Percentiles rank a stretch among this genome's conserved stretches.
Evolutionary conservation across 2,329 filamentous ascomycete genomes (phyloP).

Genomic region (Tetracladium maxilliforme): DNA sequence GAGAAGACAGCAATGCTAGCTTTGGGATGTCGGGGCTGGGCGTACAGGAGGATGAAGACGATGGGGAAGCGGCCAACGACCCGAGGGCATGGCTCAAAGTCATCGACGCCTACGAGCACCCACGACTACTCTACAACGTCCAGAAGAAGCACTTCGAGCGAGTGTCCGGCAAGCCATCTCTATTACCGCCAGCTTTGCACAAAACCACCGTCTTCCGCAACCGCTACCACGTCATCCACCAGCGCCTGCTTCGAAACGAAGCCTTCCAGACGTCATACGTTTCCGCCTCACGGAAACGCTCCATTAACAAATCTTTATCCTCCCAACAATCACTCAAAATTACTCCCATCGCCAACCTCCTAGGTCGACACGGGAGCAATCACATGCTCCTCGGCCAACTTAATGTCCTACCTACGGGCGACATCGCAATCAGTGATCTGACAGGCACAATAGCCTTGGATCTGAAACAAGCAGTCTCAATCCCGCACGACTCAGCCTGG

Average conservation of each 20-base stretch:
- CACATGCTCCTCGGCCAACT: slow-evolving; percentile 83
- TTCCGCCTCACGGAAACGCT: slow-evolving; percentile 38
- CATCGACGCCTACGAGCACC: slow-evolving; percentile 73
- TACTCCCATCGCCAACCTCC: slow-evolving; percentile 64
- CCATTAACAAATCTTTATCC: slow-evolving; percentile 43
- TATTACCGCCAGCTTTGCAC: slow-evolving; percentile 53
- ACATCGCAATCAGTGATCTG: slow-evolving; percentile 69
- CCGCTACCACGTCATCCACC: slow-evolving; percentile 82
- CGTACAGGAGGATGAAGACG: slow-evolving; percentile 36
- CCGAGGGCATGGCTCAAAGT: slow-evolving; percentile 74
- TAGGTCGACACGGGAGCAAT: slow-evolving; percentile 67
- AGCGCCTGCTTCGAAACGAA: slow-evolving; percentile 83
- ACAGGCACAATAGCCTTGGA: slow-evolving; percentile 82
- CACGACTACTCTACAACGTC: slow-evolving; percentile 61
- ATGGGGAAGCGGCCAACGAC: slow-evolving; percentile 43
- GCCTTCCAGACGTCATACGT: slow-evolving; percentile 77
- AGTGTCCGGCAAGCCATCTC: slow-evolving; percentile 29
- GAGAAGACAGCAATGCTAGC: slow-evolving; percentile 52
- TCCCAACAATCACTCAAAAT: slow-evolving; percentile 65
- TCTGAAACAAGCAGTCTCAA: slow-evolving; percentile 61
- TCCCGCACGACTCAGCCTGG: slow-evolving; percentile 79
- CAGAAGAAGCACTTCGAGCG: slow-evolving; percentile 83
- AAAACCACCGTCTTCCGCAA: slow-evolving; percentile 82
- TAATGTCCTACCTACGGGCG: slow-evolving; percentile 65
- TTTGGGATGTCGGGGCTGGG: slow-evolving; percentile 42